Percentiles rank a stretch among this genome's conserved stretches.
phyloP scores from a whole-genome alignment of 2,329 filamentous ascomycete species.

The Ophiobolus disseminans region DNA sequence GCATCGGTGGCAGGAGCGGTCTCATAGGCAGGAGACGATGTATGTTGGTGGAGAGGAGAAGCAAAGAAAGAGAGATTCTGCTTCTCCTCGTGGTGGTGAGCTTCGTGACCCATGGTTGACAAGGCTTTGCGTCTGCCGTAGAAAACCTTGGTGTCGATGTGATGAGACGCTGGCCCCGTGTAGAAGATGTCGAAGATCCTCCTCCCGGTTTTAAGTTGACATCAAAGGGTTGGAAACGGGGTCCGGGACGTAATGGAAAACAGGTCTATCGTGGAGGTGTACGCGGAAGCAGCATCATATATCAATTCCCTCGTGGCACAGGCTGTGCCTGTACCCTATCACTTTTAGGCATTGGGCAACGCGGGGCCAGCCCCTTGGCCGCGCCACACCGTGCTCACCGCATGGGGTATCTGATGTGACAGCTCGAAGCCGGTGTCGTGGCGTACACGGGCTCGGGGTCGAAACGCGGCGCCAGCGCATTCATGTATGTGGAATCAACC shows the following conservation, averaged over 20 bases:
- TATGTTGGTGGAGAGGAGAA: slow-evolving; percentile 20
- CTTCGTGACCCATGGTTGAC: slow-evolving; percentile 27
- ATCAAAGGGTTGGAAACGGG: too few species aligned
- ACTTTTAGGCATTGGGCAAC: background rate
- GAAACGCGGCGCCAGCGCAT: slow-evolving; percentile 2
- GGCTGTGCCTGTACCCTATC: background rate
- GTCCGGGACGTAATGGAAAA: too few species aligned
- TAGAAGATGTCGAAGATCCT: too few species aligned
- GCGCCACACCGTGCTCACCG: background rate
- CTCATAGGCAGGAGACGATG: background rate
- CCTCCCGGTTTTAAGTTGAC: too few species aligned
- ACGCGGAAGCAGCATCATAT: background rate
- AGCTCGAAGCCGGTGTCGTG: background rate
- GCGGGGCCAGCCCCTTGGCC: background rate
- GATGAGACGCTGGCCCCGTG: too few species aligned
- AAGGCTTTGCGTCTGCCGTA: too few species aligned
- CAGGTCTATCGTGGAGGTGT: too few species aligned
- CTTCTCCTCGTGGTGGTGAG: slow-evolving; percentile 19
- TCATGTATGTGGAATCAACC: background rate
- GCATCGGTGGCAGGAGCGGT: slow-evolving; percentile 3
- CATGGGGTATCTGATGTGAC: background rate
- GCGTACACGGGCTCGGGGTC: background rate
- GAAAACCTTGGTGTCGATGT: too few species aligned
- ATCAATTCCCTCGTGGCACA: background rate
- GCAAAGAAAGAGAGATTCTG: slow-evolving; percentile 25